Percentiles rank a stretch among this genome's conserved stretches.
These are phyloP conservation scores for Gastrolobium bilobum DNA, from an alignment of 306 rosid species.

Conservation along the genomic window DNA sequence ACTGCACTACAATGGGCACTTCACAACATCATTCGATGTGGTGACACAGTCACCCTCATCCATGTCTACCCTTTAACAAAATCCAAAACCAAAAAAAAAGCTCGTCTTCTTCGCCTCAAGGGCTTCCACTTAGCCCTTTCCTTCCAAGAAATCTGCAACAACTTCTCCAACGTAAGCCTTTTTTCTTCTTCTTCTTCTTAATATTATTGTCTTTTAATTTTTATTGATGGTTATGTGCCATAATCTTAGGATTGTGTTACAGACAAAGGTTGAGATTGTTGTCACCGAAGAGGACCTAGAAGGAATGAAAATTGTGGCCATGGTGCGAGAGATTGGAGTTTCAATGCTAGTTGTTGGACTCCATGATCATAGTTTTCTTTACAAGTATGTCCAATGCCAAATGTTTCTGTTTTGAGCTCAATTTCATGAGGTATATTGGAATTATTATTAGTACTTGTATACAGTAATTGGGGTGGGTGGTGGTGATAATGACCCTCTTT, in stretches of 20 bases:
- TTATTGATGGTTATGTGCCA: slow-evolving; percentile 50
- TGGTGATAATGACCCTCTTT: background rate
- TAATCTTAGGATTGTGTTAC: slow-evolving; percentile 74
- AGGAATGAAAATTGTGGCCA: slow-evolving; percentile 71
- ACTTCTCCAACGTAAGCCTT: slow-evolving; percentile 64
- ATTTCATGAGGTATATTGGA: slow-evolving; percentile 1
- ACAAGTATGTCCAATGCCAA: slow-evolving; percentile 66
- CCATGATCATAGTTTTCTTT: slow-evolving; percentile 91
- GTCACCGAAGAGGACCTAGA: slow-evolving; percentile 85
- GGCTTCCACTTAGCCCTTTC: slow-evolving; percentile 86
- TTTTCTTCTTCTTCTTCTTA: background rate
- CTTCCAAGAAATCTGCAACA: slow-evolving; percentile 71
- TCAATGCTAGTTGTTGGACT: slow-evolving; percentile 87
- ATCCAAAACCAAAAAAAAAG: slow-evolving; percentile 64
- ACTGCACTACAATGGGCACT: slow-evolving; percentile 86
- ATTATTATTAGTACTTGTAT: background rate
- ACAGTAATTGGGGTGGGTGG: background rate
- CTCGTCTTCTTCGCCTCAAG: slow-evolving; percentile 68
- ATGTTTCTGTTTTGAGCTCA: slow-evolving; percentile 10
- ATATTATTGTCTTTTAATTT: background rate
- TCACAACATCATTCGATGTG: slow-evolving; percentile 72
- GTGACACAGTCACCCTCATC: slow-evolving; percentile 78
- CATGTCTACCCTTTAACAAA: slow-evolving; percentile 68
- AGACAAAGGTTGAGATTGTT: slow-evolving; percentile 93
- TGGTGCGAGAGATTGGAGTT: slow-evolving; percentile 77